Evolutionary conservation across 805 yeast genomes (phyloP), one percentile per base, ranked within the genome.

Genomic region (Dipodascus albidus): DNA sequence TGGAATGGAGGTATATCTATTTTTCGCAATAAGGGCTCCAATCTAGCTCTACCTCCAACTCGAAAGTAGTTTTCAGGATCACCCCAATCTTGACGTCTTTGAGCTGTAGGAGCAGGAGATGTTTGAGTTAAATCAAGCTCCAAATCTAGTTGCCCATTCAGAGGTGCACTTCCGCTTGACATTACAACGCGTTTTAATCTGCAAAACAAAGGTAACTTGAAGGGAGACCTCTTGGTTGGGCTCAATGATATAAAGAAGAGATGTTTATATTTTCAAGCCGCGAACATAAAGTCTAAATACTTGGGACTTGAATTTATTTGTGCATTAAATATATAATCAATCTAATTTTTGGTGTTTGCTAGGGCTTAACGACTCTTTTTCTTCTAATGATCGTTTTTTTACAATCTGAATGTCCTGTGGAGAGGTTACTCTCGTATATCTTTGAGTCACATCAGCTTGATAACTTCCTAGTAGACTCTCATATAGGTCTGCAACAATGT

Each of bases 401-500:
- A 4, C 6, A 38, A 14, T 14, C 15, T 38, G 44, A 11, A 38
- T 17, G 44, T 38, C 44, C 20, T 38, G 44, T 11, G 44, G 44
- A 11, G 44, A 38, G n/a, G 44, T 38, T 14, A 38, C n/a, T 38
- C 44, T 38, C 17, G 20, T 17, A 38, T 38, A 38, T 4, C 20
- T 4, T 14, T 38, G 44, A 38, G 44, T 38, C 6, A 38, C 44
- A 14, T 38, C 44, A 11, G 44, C 44, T 38, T 38, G 44, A 38
- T 38, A 38, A 38, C 44, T 38, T 6, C 44, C 47, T 15, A 47
- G 27, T 15, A 51, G 33, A 17, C 57, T 27, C 20, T 59, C 57
- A 48, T 53, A 58, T 15, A 59, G 47, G 48, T 60, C 63, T 4
- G 64, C 64, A 55, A 62, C 56, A 3, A 54, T 48, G 22, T 57